Evolutionary conservation across 805 yeast species (phyloP).

Genomic region (Brettanomyces custersianus): DNA sequence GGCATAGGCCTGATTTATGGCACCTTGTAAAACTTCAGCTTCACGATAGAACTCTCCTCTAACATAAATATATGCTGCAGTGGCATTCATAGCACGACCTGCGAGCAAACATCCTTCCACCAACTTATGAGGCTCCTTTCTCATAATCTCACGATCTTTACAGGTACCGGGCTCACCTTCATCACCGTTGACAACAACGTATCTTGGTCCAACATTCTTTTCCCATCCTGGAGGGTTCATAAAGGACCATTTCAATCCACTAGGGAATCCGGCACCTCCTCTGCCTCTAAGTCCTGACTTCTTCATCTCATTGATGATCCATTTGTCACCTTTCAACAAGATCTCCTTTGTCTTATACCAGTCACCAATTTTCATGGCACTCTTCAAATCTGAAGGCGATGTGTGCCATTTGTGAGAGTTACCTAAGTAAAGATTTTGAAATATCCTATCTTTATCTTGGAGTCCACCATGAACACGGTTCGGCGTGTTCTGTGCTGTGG

Average conservation of each 20-base stretch:
- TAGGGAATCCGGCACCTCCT: constrained; percentile 93
- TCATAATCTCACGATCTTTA: constrained; percentile 83
- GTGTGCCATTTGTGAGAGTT: constrained; percentile 54
- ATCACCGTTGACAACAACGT: constrained; percentile 84
- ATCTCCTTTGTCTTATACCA: constrained; percentile 90
- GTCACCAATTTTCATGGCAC: constrained; percentile 76
- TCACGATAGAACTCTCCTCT: constrained; percentile 88
- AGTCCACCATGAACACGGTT: constrained; percentile 62
- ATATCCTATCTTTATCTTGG: constrained; percentile 76
- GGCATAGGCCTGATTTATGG: constrained; percentile 80
- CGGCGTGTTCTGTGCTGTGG: constrained; percentile 42
- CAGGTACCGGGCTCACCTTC: constrained; percentile 96
- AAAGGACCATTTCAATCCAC: constrained; percentile 86
- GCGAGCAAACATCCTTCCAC: constrained; percentile 88
- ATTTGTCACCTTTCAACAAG: constrained; percentile 70
- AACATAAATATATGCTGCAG: constrained; percentile 86
- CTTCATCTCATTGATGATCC: constrained; percentile 86
- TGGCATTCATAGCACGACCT: constrained; percentile 88
- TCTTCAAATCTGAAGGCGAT: constrained; percentile 45
- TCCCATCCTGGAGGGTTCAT: constrained; percentile 97
- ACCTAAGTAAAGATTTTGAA: constrained; percentile 62
- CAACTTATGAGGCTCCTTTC: constrained; percentile 87
- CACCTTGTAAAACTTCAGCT: constrained; percentile 62
- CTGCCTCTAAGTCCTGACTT: constrained; percentile 81
- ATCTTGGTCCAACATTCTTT: constrained; percentile 81